Conservation (phyloP, 495 filamentous ascomycete genomes). For the Hypoxylon lienhwacheense region DNA sequence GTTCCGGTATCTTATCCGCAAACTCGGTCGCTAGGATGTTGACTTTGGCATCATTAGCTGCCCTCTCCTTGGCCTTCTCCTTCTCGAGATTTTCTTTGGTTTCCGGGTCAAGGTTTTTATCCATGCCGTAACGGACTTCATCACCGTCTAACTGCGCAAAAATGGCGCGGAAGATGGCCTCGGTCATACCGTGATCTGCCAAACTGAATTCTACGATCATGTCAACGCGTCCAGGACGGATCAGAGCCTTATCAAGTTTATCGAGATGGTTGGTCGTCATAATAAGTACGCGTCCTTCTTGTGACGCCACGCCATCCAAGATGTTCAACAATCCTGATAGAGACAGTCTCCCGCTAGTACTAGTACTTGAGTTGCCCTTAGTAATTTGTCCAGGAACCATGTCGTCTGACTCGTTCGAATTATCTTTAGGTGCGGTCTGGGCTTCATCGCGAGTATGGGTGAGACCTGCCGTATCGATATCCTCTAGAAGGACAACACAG, state of each 20-base stretch:
- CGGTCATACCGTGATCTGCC: conserved; percentile 51
- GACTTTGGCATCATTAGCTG: conserved; percentile 41
- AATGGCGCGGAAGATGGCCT: conserved; percentile 52
- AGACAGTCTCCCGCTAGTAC: conserved; percentile 53
- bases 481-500: conserved; percentile 74
- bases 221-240: conserved; percentile 77
- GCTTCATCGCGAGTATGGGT: conserved; percentile 57
- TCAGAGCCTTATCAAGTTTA: conserved; percentile 73
- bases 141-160: conserved; percentile 52
- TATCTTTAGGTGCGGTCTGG: not conserved
- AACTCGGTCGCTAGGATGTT: conserved; percentile 57
- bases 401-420: conserved; percentile 25
- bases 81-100: conserved; percentile 43
- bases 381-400: conserved; percentile 39
- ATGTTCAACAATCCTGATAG: conserved; percentile 79
- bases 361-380: conserved; percentile 17
- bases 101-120: conserved; percentile 17
- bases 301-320: conserved; percentile 76
- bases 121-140: conserved; percentile 22
- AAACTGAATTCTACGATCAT: conserved; percentile 67
- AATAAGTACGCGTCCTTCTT: conserved; percentile 76
- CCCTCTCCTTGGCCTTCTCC: conserved; percentile 42
- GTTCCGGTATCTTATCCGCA: conserved; percentile 60
- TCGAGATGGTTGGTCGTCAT: conserved; percentile 86
- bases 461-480: conserved; percentile 73